Percentiles rank a stretch among this genome's conserved stretches.
These are phyloP conservation scores for Erysimum cheiri DNA, from an alignment of 441 rosid species.

Conservation along the genomic window DNA sequence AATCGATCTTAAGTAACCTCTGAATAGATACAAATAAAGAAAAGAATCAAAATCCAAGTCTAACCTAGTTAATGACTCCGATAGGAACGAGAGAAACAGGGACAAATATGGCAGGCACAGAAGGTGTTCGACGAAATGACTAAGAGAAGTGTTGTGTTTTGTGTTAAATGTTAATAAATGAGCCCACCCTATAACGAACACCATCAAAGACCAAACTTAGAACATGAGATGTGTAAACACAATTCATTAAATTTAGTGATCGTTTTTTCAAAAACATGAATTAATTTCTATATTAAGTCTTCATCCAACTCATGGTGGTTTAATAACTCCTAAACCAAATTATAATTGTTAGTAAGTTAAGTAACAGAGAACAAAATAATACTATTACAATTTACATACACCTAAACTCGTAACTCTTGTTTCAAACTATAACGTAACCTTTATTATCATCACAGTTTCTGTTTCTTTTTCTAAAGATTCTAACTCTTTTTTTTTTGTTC, in stretches of 20 bases:
- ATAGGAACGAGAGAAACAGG: background rate
- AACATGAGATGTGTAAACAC: conserved; percentile 31
- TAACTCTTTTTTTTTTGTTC: background rate
- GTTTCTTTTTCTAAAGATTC: conserved; percentile 18
- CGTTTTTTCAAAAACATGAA: conserved; percentile 37
- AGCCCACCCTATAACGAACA: background rate
- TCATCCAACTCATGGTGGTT: conserved; percentile 39
- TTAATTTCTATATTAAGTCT: conserved; percentile 42
- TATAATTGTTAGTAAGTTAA: conserved; percentile 38
- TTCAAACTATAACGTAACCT: conserved; percentile 28
- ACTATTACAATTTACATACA: background rate
- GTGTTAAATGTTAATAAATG: conserved; percentile 15
- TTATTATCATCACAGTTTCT: conserved; percentile 23
- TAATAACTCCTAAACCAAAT: conserved; percentile 33
- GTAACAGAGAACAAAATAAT: conserved; percentile 31
- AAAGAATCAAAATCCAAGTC: background rate
- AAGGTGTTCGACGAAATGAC: background rate
- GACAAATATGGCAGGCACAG: background rate
- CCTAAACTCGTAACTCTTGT: conserved; percentile 35
- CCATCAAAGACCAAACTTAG: conserved; percentile 33
- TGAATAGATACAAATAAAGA: conserved; percentile 41
- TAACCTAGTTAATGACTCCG: background rate
- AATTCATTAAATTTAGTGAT: conserved; percentile 31
- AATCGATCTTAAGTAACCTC: conserved; percentile 40
- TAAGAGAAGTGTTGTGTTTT: conserved; percentile 5